Base-by-base conservation (phyloP, 2,329 filamentous ascomycete genomes). In the Xylariaceae sp. region DNA sequence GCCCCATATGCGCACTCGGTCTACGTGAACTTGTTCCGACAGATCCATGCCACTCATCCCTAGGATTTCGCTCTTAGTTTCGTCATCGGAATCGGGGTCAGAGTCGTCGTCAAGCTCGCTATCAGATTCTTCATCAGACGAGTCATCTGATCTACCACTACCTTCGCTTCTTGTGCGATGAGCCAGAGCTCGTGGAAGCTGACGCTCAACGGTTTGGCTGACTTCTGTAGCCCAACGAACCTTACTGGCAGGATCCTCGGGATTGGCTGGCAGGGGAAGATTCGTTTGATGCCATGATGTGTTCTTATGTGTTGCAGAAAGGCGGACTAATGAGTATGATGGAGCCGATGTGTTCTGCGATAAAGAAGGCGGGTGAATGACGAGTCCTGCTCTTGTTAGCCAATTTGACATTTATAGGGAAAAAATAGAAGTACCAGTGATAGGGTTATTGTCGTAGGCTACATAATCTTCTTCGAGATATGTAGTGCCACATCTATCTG, bases 201-300 rank as follows among this genome's bases (percentile, higher is more conserved):
- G 65, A 9, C 74, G 69, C 6, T 71, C 67, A 7, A 74, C 66
- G 10, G 71, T 71, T 33, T 74, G 69, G 12, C 65, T 63, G 27
- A 82, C 73, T 27, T 74, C 69, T 14, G 67, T 67, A 2, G 70
- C 75, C 80, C 80, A 82, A 45, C 72, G 72, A 1, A 70, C 55
- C 2, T 47, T 36, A 3, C 48, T 36, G 11, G 31, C 22, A 11
- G 50, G 49, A 1, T 54, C 11, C 22, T 55, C 54, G 6, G 41
- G 47, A 41, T 58, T 53, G 3, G 48, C 50, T 1, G 62, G 54
- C 0, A 63, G 46, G 12, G 69, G 62, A 1, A 72, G 58, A 54
- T 78, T 82, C 14, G 73, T 76, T 51, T 81, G 72, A 52, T 74
- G 78, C 79, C 79, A 83, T 55, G 74, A 70, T 12, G 66, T 60